These are phyloP conservation scores for Saccharata proteae DNA, from an alignment of 2,329 filamentous ascomycete species.

Conservation along the genomic window DNA sequence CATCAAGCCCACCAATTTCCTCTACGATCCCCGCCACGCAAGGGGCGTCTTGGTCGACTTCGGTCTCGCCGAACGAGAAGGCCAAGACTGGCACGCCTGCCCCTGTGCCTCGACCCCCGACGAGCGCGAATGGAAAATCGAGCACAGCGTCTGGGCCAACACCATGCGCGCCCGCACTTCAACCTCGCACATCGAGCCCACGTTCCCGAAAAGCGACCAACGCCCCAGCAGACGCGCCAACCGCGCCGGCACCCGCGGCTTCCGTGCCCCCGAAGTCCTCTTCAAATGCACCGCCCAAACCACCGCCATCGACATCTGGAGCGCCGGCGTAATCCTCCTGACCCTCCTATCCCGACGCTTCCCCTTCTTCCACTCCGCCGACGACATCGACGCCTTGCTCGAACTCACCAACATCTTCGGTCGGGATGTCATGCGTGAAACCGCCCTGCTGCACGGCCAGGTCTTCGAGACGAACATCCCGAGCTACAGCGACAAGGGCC, in stretches of 20 bases:
- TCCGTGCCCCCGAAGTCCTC: constrained; percentile 89
- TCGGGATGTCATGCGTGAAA: constrained; percentile 66
- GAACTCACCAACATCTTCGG: constrained; percentile 96
- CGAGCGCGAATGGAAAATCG: constrained; percentile 47
- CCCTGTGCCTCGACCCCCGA: constrained; percentile 58
- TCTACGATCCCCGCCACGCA: constrained; percentile 71
- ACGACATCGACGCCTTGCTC: constrained; percentile 94
- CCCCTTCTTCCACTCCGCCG: constrained; percentile 97
- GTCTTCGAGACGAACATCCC: constrained; percentile 89
- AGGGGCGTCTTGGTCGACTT: constrained; percentile 96
- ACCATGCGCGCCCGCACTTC: constrained; percentile 25
- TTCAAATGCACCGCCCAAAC: constrained; percentile 96
- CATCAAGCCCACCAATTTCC: constrained; percentile 95
- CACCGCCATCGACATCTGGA: constrained; percentile 91
- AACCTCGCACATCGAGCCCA: constrained; percentile 30
- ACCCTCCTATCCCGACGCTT: constrained; percentile 87
- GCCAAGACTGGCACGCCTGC: constrained; percentile 66
- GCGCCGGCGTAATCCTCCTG: constrained; percentile 89
- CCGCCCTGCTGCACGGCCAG: constrained; percentile 74
- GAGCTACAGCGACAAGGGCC: constrained; percentile 74
- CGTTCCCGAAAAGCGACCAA: constrained; percentile 82
- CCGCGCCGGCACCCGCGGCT: constrained; percentile 85
- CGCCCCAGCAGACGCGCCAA: constrained; percentile 84
- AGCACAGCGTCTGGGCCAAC: constrained; percentile 47
- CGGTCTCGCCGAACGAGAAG: constrained; percentile 70